phyloP scores from a whole-genome alignment of 1,284 basidiomycete species.

The Sporisorium sorghi region DNA sequence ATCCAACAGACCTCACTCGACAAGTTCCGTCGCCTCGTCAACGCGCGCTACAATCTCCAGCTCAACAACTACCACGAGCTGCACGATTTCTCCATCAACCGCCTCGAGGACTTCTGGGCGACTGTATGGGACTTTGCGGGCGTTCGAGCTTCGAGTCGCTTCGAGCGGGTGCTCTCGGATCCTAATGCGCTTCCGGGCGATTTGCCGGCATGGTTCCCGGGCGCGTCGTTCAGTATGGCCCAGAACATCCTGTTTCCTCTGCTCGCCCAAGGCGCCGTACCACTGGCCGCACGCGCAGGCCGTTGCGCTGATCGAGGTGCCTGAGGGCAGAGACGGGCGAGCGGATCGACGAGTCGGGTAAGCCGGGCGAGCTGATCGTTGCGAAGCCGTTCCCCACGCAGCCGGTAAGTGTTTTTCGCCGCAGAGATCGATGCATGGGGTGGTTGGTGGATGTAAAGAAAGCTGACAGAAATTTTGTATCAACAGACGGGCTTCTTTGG shows the following conservation, averaged over 20 bases:
- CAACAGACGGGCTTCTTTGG: conserved; percentile 43
- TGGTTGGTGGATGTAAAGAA: neutral
- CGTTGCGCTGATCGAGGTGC: conserved; percentile 39
- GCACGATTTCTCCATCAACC: conserved; percentile 49
- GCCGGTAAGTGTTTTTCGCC: conserved; percentile 52
- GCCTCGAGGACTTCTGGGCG: conserved; percentile 46
- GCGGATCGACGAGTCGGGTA: conserved; percentile 48
- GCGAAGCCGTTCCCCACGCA: conserved; percentile 68
- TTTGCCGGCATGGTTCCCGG: conserved; percentile 47
- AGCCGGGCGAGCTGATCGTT: conserved; percentile 66
- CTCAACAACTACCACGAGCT: conserved; percentile 49
- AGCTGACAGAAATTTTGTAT: neutral
- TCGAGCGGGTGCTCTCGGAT: conserved; percentile 40
- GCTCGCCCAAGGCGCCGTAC: conserved; percentile 44
- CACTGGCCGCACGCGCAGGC: conserved; percentile 36
- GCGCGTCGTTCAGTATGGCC: conserved; percentile 43
- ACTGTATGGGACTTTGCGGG: conserved; percentile 50
- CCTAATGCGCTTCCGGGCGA: conserved; percentile 48
- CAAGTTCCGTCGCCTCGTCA: conserved; percentile 51
- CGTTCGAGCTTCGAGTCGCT: conserved; percentile 37
- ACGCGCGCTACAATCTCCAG: conserved; percentile 34
- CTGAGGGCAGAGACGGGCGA: conserved; percentile 52
- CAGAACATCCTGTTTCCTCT: conserved; percentile 56
- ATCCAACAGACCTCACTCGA: conserved; percentile 37
- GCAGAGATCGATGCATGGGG: too few species aligned